These are phyloP conservation scores for Nigrograna mackinnonii DNA, from an alignment of 2,329 filamentous ascomycete genomes.

Conservation along the genomic window DNA sequence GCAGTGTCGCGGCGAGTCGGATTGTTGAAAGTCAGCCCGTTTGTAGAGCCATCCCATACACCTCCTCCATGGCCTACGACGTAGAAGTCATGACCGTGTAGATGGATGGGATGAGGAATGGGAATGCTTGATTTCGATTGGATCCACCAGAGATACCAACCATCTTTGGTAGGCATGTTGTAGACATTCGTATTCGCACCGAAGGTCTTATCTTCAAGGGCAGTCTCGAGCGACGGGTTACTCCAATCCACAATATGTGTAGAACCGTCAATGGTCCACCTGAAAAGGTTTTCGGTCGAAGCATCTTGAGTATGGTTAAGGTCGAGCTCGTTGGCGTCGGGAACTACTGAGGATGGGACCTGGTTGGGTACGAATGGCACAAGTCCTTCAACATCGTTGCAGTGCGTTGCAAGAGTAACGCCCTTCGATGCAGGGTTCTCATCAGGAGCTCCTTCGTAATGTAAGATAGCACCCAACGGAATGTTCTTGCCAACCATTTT, in stretches of 20 bases:
- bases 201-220: slow-evolving; percentile 37
- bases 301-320: slow-evolving; percentile 33
- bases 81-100: slow-evolving; percentile 49
- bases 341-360: slow-evolving; percentile 40
- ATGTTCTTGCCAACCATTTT: slow-evolving; percentile 28
- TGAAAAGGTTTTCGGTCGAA: slow-evolving; percentile 41
- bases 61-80: slow-evolving; percentile 40
- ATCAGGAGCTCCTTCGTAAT: slow-evolving; percentile 40
- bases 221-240: slow-evolving; percentile 49
- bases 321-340: slow-evolving; percentile 25
- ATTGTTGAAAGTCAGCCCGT: slow-evolving; percentile 39
- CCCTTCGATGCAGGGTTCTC: slow-evolving; percentile 39
- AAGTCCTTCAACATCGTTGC: slow-evolving; percentile 43
- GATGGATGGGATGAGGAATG: slow-evolving; percentile 46
- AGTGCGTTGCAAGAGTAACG: slow-evolving; percentile 36
- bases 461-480: slow-evolving; percentile 42
- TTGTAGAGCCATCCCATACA: slow-evolving; percentile 36
- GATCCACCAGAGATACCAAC: slow-evolving; percentile 55
- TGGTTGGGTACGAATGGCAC: slow-evolving; percentile 44
- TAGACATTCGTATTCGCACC: slow-evolving; percentile 30
- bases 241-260: slow-evolving; percentile 45
- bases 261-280: slow-evolving; percentile 47
- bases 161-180: slow-evolving; percentile 22
- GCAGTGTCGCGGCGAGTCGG: slow-evolving; percentile 44
- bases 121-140: slow-evolving; percentile 39